Base-by-base conservation (phyloP, 2,329 filamentous ascomycete genomes). In the Pestalotiopsis sp. region DNA sequence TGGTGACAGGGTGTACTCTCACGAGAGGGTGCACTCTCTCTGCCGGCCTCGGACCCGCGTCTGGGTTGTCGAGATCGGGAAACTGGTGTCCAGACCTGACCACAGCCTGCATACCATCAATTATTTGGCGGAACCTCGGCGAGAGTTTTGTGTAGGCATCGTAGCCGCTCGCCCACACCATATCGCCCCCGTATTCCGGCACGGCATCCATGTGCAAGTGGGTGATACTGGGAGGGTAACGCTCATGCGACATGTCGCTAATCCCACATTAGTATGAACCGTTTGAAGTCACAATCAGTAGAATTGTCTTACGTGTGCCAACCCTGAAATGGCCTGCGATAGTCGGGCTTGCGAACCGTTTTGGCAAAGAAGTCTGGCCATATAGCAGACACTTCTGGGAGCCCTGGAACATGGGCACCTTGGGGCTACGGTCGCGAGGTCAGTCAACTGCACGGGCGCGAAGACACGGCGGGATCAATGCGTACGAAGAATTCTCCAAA, bases 151-250 rank as follows among this genome's bases (percentile, higher is more conserved):
- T 17, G 66, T 67, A 67, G 5, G 66, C 66, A 0, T 31, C 66
- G n/a, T 67, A 67, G 23, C 66, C 66, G 25, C 58, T 62, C 12
- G 66, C 66, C 66, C 66, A 67, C 7, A 67, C 57, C 14, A 36
- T 31, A 25, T 63, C 66, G 36, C 66, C 66, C 9, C 66, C 66
- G 2, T 62, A 31, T 11, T 62, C 58, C 14, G 66, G 66, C 4
- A 67, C 58, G 1, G 66, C 58, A 14, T 67, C 66, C 14, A 36
- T 67, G 27, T 67, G 58, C 6, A 67, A 58, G 11, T 67, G 66
- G 4, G n/a, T n/a, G 13, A 9, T 9, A 23, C 57, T 23, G 13
- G 57, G 57, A 12, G 57, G 57, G 25, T 60, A 11, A 5, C n/a
- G 9, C 57, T 60, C 57, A 17, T 60, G 57, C 6, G 17, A 17